These are phyloP conservation scores for Schizochytrium sp. DNA, from an alignment of 108 stramenopile species.

Conservation along the genomic window DNA sequence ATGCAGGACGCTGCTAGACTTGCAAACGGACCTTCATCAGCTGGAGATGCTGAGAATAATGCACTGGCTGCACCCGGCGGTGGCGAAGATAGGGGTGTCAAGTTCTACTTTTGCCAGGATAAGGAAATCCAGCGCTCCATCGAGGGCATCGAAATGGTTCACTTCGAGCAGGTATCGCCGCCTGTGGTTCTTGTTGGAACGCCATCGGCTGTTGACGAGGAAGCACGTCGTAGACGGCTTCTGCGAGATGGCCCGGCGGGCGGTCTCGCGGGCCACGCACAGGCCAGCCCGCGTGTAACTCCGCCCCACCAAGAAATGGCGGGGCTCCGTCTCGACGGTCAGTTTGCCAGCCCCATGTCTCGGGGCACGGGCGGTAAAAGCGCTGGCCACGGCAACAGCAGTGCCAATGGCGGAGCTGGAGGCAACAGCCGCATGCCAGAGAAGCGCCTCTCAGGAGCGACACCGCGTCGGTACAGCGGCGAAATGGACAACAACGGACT, in stretches of 20 bases:
- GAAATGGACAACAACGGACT: slow-evolving; percentile 22
- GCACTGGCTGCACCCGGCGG: background rate
- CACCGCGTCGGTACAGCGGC: background rate
- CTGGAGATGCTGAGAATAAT: background rate
- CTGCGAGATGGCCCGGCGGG: background rate
- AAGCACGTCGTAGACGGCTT: background rate
- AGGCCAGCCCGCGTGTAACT: no score
- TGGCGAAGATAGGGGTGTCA: slow-evolving; percentile 54
- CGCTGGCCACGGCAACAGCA: background rate
- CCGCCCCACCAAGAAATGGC: no score
- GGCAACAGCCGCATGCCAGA: background rate
- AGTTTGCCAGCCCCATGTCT: no score
- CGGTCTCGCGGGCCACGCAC: background rate
- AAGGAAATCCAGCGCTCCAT: slow-evolving; percentile 57
- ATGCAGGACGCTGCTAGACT: background rate
- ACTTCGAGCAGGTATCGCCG: slow-evolving; percentile 11
- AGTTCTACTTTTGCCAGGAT: slow-evolving; percentile 56
- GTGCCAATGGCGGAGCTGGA: background rate
- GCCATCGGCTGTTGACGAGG: slow-evolving; percentile 26
- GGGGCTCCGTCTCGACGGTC: no score
- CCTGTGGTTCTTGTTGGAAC: slow-evolving; percentile 48
- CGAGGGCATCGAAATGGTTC: slow-evolving; percentile 57
- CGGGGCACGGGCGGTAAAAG: no score
- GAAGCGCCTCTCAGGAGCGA: background rate
- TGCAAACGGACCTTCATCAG: background rate